Evolutionary conservation across 805 yeast species (phyloP), one percentile per base, ranked within the genome.

Genomic region (Metschnikowia santaceciliae): DNA sequence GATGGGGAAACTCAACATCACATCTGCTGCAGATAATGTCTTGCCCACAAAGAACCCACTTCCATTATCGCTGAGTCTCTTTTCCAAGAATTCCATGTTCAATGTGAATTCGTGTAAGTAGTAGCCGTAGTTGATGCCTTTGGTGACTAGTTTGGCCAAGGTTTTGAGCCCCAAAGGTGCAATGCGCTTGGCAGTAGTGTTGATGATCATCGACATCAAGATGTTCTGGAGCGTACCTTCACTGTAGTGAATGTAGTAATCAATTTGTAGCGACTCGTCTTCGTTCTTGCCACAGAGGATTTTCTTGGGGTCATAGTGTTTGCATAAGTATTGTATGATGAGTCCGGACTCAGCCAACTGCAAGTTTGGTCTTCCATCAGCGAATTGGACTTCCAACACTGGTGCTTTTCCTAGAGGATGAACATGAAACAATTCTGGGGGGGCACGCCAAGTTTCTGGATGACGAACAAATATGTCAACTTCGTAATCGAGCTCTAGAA

Each of bases 331-430:
- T 48, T 76, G 77, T 44, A 80, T 63, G 40, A 86, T 83, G 43
- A 73, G 71, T 2, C 86, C 90, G 14, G 84, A 76, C 64, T 86
- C 92, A 10, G 81, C 82, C 41, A 82, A 51, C 52, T 65, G 65
- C 15, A 71, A 47, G 1, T 62, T 59, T 6, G 70, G 70, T 2
- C 55, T 47, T 2, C 75, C 75, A 54, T 73, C 74, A 22, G 66
- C 70, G 32, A 58, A 58, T n/a, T 50, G 46, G 23, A 54, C 47
- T 54, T 79, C 84, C 41, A 86, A 54, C 1, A 84, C 63, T 1
- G 92, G 92, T 0, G 82, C 69, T 59, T 81, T 82, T 0, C 90
- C 90, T 20, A 80, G 65, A 8, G 87, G 85, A 59, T 82, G 86
- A 10, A 83, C 67, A 37, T 77, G 69, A 52, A 71, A 71, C 37